Evolutionary conservation across 768 basidiomycete genomes (phyloP).

Genomic region (Pulveroboletus ravenelii): DNA sequence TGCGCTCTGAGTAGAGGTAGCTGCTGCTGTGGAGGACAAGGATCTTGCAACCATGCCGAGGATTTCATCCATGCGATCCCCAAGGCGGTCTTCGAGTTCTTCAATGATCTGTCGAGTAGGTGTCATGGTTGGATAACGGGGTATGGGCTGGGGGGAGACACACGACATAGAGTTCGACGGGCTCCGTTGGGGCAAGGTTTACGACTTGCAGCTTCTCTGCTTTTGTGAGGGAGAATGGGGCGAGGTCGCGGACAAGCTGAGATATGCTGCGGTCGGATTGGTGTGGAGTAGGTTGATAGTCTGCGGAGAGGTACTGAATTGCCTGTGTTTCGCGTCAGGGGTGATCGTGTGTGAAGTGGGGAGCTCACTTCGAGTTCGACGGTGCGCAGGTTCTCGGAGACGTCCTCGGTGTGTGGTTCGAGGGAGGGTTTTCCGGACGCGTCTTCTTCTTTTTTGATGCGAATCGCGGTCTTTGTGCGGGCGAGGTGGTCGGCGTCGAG

Average conservation of each 20-base stretch:
- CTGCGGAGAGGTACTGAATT: conserved; percentile 76
- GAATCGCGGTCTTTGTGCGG: conserved; percentile 62
- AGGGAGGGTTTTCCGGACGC: conserved; percentile 32
- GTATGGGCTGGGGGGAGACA: conserved; percentile 27
- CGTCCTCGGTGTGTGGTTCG: conserved; percentile 44
- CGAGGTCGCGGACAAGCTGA: conserved; percentile 61
- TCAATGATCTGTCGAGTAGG: conserved; percentile 72
- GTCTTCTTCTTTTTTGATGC: conserved; percentile 77
- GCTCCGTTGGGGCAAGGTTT: conserved; percentile 79
- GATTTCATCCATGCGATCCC: conserved; percentile 64
- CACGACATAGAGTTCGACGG: conserved; percentile 88
- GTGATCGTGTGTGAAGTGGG: neutral
- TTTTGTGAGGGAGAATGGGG: conserved; percentile 73
- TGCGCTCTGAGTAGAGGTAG: neutral
- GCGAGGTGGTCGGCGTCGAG: conserved; percentile 71
- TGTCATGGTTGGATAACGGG: neutral
- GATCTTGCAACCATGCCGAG: conserved; percentile 51
- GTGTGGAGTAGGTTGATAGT: conserved; percentile 59
- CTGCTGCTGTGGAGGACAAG: conserved; percentile 12
- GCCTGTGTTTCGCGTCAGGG: conserved; percentile 48
- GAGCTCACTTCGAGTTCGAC: conserved; percentile 64
- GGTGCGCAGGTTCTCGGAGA: conserved; percentile 78
- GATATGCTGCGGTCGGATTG: conserved; percentile 66
- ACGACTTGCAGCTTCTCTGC: conserved; percentile 89
- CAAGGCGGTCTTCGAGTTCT: conserved; percentile 81